Evolutionary conservation across 768 basidiomycete species (phyloP).

Genomic region (Rhizopogon vulgaris): DNA sequence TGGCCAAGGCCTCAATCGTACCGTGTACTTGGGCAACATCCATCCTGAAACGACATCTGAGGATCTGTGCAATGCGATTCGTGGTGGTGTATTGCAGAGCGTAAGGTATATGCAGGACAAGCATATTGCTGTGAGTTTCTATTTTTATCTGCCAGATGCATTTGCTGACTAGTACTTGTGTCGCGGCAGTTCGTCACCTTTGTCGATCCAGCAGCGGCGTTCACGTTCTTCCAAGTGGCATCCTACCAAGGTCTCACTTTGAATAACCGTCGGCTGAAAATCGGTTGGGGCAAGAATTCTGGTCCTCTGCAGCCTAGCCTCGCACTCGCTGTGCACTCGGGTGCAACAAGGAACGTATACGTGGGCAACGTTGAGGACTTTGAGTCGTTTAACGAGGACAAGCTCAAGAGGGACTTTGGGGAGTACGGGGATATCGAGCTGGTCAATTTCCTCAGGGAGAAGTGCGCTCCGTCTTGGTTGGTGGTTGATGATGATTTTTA

Average conservation of each 20-base stretch:
- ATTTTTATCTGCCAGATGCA: conserved; percentile 4
- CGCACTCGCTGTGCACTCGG: conserved; percentile 84
- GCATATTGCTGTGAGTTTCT: conserved; percentile 79
- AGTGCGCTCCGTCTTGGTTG: conserved; percentile 35
- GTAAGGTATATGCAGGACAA: conserved; percentile 95
- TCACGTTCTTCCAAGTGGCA: conserved; percentile 92
- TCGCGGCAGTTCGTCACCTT: conserved; percentile 83
- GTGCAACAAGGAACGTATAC: conserved; percentile 95
- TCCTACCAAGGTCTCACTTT: conserved; percentile 84
- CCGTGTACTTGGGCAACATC: conserved; percentile 93
- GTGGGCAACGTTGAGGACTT: conserved; percentile 95
- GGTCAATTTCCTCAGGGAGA: conserved; percentile 92
- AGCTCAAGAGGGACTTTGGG: conserved; percentile 87
- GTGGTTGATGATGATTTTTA: background rate
- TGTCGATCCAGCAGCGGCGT: conserved; percentile 87
- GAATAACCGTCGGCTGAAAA: conserved; percentile 90
- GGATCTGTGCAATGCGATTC: conserved; percentile 92
- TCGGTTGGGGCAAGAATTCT: conserved; percentile 97
- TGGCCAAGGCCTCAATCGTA: conserved; percentile 73
- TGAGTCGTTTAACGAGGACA: conserved; percentile 84
- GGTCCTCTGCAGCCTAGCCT: conserved; percentile 80
- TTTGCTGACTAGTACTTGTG: background rate
- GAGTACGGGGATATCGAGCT: conserved; percentile 97
- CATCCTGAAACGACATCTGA: conserved; percentile 94
- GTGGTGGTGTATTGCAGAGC: conserved; percentile 95